Evolutionary conservation across 225 moss, liverwort and hornwort species (phyloP).

Genomic region (Straminergon stramineum): DNA sequence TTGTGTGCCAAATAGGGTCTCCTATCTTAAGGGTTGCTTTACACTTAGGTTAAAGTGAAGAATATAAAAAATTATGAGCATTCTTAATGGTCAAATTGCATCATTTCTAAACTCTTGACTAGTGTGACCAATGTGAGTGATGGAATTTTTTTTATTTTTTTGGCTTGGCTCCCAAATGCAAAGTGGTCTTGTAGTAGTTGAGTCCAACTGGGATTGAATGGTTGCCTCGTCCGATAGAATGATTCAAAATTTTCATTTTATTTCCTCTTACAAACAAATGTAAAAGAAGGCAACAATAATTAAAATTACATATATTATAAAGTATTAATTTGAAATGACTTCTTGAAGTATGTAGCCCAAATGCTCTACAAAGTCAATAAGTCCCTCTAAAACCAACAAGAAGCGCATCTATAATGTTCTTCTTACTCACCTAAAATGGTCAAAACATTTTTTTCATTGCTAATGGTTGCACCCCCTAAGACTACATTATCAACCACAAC

Average conservation of each 20-base stretch:
- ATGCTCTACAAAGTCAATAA: background rate
- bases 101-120: background rate
- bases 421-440: background rate
- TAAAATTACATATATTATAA: background rate
- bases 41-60: background rate
- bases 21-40: no score
- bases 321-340: background rate
- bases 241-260: background rate
- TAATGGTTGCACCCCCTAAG: rapidly evolving
- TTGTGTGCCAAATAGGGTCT: no score
- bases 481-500: background rate
- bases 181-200: background rate
- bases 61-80: background rate
- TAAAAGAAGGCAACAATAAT: rapidly evolving
- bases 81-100: background rate
- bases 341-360: background rate
- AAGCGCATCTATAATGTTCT: rapidly evolving
- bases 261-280: background rate
- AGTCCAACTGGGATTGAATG: no score
- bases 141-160: background rate
- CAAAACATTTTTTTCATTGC: background rate
- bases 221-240: background rate
- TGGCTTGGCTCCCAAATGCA: no score
- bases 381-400: background rate
- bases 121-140: background rate